Conservation (phyloP, 2,329 filamentous ascomycete species). For the Ophiostoma ips region DNA sequence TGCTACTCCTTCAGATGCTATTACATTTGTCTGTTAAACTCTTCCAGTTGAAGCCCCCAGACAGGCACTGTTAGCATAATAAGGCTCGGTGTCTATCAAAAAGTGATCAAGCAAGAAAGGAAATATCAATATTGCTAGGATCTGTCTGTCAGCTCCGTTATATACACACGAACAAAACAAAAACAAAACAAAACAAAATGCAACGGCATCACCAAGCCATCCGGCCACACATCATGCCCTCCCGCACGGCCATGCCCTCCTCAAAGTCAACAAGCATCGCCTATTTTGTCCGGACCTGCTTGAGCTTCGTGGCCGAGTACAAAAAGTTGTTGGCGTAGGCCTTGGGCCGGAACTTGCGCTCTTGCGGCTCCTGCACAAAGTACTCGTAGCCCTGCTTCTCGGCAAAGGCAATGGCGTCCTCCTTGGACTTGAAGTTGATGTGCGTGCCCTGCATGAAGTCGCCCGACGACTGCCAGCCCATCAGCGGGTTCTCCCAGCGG, state of each 20-base stretch:
- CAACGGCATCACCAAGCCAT: not conserved
- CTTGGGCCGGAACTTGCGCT: slow-evolving; percentile 75
- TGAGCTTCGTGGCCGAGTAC: slow-evolving; percentile 73
- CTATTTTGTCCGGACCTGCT: slow-evolving; percentile 74
- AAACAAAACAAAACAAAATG: not conserved
- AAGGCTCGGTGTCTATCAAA: too few species aligned
- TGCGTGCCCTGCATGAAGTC: slow-evolving; percentile 92
- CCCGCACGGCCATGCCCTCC: not conserved
- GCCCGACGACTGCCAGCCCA: slow-evolving; percentile 95
- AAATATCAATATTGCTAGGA: not conserved
- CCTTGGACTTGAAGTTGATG: slow-evolving; percentile 80
- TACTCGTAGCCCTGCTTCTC: slow-evolving; percentile 99
- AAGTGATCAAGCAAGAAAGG: too few species aligned
- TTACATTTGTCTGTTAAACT: too few species aligned
- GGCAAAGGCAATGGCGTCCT: slow-evolving; percentile 87
- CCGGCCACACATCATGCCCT: not conserved
- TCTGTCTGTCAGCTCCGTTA: not conserved
- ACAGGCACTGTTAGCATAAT: too few species aligned
- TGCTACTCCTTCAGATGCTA: too few species aligned
- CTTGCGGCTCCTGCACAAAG: slow-evolving; percentile 93
- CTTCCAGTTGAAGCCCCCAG: too few species aligned
- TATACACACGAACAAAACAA: slow-evolving; percentile 7
- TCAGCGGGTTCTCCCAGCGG: slow-evolving; percentile 95
- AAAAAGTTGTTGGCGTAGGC: slow-evolving; percentile 95
- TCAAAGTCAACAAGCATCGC: not conserved